These are phyloP conservation scores for Pouteria campechiana DNA, from an alignment of 179 eudicot genomes.

Conservation along the genomic window DNA sequence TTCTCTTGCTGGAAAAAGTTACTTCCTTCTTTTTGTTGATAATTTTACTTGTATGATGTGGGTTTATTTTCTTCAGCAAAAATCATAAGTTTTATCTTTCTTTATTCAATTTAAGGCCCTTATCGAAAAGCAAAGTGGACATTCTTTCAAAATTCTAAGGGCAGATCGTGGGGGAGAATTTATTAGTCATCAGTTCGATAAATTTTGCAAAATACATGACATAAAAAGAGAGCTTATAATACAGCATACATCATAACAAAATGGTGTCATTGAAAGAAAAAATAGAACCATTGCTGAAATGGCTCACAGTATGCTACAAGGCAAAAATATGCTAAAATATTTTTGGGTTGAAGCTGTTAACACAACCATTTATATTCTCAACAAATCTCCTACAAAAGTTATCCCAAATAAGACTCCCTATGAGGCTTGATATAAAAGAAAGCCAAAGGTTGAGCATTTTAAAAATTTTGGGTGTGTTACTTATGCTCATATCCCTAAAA, in stretches of 20 bases:
- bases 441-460: too few relatives aligned
- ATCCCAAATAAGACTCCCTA: neutral
- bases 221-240: slow-evolving; percentile 1
- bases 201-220: neutral
- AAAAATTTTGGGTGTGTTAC: too few relatives aligned
- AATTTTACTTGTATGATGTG: slow-evolving; percentile 4
- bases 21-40: slow-evolving; percentile 6
- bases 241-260: slow-evolving; percentile 5
- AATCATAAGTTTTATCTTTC: slow-evolving; percentile 1
- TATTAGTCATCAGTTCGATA: neutral
- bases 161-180: slow-evolving; percentile 8
- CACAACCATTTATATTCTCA: neutral
- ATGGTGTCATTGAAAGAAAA: slow-evolving; percentile 5
- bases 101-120: slow-evolving; percentile 4
- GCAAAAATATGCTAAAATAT: neutral
- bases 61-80: slow-evolving; percentile 7
- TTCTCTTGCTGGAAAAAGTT: slow-evolving; percentile 1
- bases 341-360: slow-evolving; percentile 6
- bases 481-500: too few relatives aligned
- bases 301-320: slow-evolving; percentile 6
- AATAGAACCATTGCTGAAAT: slow-evolving; percentile 2
- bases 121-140: slow-evolving; percentile 2
- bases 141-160: neutral
- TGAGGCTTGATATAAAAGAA: slow-evolving; percentile 2
- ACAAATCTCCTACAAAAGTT: neutral